phyloP scores from a whole-genome alignment of 1,139 yeast genomes.

The Saccharomycopsis hybrid region DNA sequence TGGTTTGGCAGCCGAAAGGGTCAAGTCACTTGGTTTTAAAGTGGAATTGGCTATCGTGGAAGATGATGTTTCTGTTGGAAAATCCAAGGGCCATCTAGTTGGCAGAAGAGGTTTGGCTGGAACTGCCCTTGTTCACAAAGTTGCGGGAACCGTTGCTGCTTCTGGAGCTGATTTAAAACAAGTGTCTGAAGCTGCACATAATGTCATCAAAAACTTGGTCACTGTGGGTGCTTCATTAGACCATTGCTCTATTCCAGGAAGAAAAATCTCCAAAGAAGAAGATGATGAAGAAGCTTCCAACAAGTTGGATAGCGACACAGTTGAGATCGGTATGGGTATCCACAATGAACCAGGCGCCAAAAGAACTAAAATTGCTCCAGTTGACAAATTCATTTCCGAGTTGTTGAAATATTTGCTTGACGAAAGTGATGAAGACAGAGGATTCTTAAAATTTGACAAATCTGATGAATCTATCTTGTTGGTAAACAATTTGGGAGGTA shows the following conservation, averaged over 20 bases:
- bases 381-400: conserved; percentile 48
- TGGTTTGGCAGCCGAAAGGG: conserved; percentile 85
- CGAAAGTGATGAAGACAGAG: conserved; percentile 57
- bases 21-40: conserved; percentile 66
- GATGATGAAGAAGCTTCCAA: conserved; percentile 7
- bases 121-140: conserved; percentile 78
- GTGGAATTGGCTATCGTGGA: conserved; percentile 72
- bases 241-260: conserved; percentile 86
- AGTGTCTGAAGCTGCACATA: conserved; percentile 52
- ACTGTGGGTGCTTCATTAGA: conserved; percentile 89
- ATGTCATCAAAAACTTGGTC: conserved; percentile 58
- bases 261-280: conserved; percentile 50
- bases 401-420: conserved; percentile 49
- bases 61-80: conserved; percentile 92
- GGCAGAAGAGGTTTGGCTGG: conserved; percentile 95
- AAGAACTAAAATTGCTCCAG: conserved; percentile 59
- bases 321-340: conserved; percentile 92
- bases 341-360: conserved; percentile 90
- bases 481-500: conserved; percentile 80
- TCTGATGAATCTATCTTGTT: conserved; percentile 63
- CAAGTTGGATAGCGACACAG: conserved; percentile 24
- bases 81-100: conserved; percentile 78
- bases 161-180: conserved; percentile 40
- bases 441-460: conserved; percentile 57
- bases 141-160: conserved; percentile 71